A percentile compares a stretch with the other conserved stretches of the same genome.
Conservation (phyloP, 352 stramenopile genomes). For the Salisapilia sapeloensis region DNA sequence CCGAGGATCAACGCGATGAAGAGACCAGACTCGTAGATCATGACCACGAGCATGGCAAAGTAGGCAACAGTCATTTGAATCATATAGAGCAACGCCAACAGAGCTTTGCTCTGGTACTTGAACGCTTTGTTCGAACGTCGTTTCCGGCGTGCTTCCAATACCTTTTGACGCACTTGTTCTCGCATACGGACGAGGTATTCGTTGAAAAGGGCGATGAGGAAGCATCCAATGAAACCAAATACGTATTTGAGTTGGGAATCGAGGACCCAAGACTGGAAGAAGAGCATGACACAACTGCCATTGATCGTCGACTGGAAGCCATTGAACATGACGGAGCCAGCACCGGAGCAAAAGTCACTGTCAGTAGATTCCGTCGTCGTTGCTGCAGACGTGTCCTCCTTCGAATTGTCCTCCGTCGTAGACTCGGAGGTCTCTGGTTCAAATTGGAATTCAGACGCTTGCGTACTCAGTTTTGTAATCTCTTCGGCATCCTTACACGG, state of each 20-base stretch:
- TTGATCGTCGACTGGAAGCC: conserved; percentile 62
- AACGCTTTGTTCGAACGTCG: conserved; percentile 22
- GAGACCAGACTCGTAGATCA: conserved; percentile 64
- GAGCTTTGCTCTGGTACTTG: conserved; percentile 44
- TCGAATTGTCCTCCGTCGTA: conserved; percentile 3
- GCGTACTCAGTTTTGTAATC: conserved; percentile 30
- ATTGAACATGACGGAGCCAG: conserved; percentile 70
- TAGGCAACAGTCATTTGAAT: conserved; percentile 70
- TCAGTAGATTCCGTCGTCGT: conserved; percentile 7
- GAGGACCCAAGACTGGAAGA: conserved; percentile 70
- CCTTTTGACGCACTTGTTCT: conserved; percentile 22
- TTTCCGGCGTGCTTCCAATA: conserved; percentile 17
- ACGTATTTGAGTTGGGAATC: conserved; percentile 55
- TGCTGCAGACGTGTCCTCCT: conserved; percentile 7
- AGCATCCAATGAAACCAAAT: conserved; percentile 46
- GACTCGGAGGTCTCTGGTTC: conserved; percentile 11
- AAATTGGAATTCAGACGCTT: conserved; percentile 17
- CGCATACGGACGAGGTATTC: conserved; percentile 42
- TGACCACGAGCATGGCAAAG: conserved; percentile 69
- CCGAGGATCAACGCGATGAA: conserved; percentile 55
- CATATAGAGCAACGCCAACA: conserved; percentile 55
- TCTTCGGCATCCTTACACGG: conserved; percentile 42
- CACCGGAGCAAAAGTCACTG: conserved; percentile 28
- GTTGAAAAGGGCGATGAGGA: conserved; percentile 43
- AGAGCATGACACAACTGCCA: conserved; percentile 49